phyloP scores from a whole-genome alignment of 2,329 filamentous ascomycete genomes.

The Pseudogymnoascus sp. region DNA sequence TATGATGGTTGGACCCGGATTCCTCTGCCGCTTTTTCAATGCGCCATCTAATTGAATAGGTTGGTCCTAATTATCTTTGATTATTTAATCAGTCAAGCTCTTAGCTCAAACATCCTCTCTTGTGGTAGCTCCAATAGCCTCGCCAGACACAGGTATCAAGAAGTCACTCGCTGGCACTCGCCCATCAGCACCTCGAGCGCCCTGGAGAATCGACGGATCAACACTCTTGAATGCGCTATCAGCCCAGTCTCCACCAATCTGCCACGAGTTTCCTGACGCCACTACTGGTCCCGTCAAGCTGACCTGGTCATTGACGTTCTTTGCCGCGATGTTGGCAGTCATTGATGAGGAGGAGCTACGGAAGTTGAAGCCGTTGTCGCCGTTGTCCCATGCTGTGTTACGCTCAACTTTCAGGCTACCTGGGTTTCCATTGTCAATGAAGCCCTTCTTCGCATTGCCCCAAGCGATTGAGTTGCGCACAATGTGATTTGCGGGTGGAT shows the following conservation, averaged over 20 bases:
- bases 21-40: no score
- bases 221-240: conserved; percentile 34
- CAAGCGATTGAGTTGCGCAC: conserved; percentile 39
- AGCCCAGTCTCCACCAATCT: conserved; percentile 31
- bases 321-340: conserved; percentile 33
- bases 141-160: conserved; percentile 32
- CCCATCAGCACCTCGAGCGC: conserved; percentile 31
- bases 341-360: conserved; percentile 29
- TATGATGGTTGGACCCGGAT: no score
- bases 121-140: conserved; percentile 35
- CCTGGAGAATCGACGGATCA: conserved; percentile 29
- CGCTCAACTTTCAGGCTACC: conserved; percentile 33
- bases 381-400: conserved; percentile 41
- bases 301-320: conserved; percentile 25
- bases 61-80: background rate
- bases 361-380: conserved; percentile 34
- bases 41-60: background rate
- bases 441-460: conserved; percentile 36
- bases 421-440: conserved; percentile 39
- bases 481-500: conserved; percentile 34
- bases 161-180: conserved; percentile 36
- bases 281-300: conserved; percentile 20
- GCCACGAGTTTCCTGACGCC: conserved; percentile 37
- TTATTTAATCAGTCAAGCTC: background rate
- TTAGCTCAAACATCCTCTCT: background rate